phyloP scores from a whole-genome alignment of 805 yeast species.

The Candida corydali region DNA sequence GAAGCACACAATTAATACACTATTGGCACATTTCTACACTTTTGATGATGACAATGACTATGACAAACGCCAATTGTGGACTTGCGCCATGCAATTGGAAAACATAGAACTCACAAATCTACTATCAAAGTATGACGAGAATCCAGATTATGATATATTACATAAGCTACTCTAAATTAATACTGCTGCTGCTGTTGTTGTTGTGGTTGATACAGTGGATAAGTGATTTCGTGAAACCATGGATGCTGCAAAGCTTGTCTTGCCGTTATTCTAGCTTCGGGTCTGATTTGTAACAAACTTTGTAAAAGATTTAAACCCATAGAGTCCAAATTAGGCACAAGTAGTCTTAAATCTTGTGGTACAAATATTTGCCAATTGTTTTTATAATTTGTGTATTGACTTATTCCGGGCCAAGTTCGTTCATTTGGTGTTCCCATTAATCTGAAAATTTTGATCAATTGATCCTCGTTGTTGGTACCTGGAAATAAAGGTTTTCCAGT shows the following conservation, averaged over 20 bases:
- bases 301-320: constrained; percentile 66
- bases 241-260: constrained; percentile 65
- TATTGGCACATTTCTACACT: constrained; percentile 4
- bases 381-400: constrained; percentile 82
- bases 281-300: constrained; percentile 56
- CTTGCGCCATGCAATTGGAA: constrained; percentile 6
- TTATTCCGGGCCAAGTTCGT: constrained; percentile 95
- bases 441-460: constrained; percentile 84
- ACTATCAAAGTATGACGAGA: constrained; percentile 4
- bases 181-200: no score
- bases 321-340: constrained; percentile 67
- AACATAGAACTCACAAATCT: constrained; percentile 7
- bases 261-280: constrained; percentile 57
- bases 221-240: constrained; percentile 75
- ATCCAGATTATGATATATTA: constrained; percentile 8
- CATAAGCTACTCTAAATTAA: constrained; percentile 5
- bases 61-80: constrained; percentile 7
- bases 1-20: background rate
- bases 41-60: background rate
- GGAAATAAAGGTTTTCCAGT: constrained; percentile 97
- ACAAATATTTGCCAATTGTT: constrained; percentile 79
- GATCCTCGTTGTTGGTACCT: constrained; percentile 95
- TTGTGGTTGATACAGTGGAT: constrained; percentile 31
- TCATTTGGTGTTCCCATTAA: constrained; percentile 97
- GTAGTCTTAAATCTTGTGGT: constrained; percentile 75